Percentiles rank a stretch among this genome's conserved stretches.
Evolutionary conservation across 495 filamentous ascomycete species (phyloP).

Genomic region (Podospora tetraspora): DNA sequence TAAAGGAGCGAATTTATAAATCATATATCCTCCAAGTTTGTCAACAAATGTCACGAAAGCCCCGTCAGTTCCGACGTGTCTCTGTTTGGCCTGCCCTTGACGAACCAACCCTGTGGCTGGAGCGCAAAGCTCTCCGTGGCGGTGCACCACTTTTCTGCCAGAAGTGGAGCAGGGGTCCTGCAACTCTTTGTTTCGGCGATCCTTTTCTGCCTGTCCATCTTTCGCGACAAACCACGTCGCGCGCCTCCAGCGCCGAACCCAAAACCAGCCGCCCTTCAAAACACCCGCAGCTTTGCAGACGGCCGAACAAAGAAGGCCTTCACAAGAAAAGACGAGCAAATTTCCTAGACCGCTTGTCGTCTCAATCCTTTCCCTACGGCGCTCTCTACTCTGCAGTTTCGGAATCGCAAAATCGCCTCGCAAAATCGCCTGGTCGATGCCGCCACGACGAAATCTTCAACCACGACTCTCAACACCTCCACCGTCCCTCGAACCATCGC

Average conservation of each 20-base stretch:
- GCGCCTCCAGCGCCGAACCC: not conserved
- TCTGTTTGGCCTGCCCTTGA: not conserved
- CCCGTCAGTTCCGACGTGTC: not conserved
- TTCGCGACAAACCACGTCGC: slow-evolving; percentile 9
- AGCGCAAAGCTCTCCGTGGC: not conserved
- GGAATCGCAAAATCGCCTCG: not conserved
- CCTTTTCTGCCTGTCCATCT: slow-evolving; percentile 1
- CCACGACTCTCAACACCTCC: not conserved
- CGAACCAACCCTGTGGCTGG: not conserved
- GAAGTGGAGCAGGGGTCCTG: not conserved
- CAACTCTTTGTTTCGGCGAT: slow-evolving; percentile 1
- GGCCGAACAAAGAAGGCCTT: not conserved
- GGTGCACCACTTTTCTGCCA: not conserved
- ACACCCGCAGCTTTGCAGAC: not conserved
- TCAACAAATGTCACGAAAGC: not conserved
- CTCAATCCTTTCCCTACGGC: not conserved
- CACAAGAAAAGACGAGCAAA: not conserved
- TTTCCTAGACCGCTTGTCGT: not conserved
- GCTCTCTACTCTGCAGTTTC: not conserved
- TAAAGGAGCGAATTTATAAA: not conserved
- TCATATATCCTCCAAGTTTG: not conserved
- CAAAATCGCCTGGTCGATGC: not conserved
- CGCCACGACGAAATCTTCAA: not conserved
- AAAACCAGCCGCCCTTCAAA: not conserved
- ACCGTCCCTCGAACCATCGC: not conserved